Base-by-base conservation (phyloP, 2,329 filamentous ascomycete species). In the Aspergillus brunneoviolaceus region DNA sequence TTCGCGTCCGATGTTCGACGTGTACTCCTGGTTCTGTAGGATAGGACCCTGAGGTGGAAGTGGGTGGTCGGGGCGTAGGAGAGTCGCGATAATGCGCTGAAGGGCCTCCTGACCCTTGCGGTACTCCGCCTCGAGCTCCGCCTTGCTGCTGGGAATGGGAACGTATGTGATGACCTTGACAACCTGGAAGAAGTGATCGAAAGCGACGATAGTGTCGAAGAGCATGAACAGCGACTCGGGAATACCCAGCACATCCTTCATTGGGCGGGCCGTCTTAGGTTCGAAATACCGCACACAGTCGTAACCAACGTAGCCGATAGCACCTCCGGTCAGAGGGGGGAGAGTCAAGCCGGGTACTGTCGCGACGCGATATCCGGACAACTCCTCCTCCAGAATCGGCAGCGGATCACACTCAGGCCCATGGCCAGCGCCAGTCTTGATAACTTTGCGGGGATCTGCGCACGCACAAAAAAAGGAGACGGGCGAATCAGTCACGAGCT, bases 251-350 rank as follows among this genome's bases (percentile, higher is more conserved):
- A 96, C 85, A 77, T 99, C 95, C 77, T 95, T 89, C 82, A 97
- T 87, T 2, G 91, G 87, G 53, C 92, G 86, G 27, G 88, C 88
- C n/a, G 95, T 98, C 83, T 93, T 96, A 63, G 95, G 95, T 82
- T 99, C 95, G 69, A 99, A 99, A 79, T 98, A 98, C 72, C 89
- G 88, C 70, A 99, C 91, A 76, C 95, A 99, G 75, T 99, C 95
- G 73, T 99, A 99, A 56, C 93, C 93, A 5, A 98, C 92, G 75
- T 98, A 99, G 61, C 95, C 95, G 70, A 99, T 92, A 12, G 93
- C 95, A 53, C 95, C 95, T 47, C 93, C 95, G 0, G 91, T 91
- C 79, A 99, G 81, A 27, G 91, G 90, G 55, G 95, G 95, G 42
- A 99, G 83, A 69, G 85, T 85, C 70, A 98, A 80, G 1, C 88